Percentiles rank a stretch among this genome's conserved stretches.
Evolutionary conservation across 495 filamentous ascomycete species (phyloP).

Genomic region (Xylaria scruposa): DNA sequence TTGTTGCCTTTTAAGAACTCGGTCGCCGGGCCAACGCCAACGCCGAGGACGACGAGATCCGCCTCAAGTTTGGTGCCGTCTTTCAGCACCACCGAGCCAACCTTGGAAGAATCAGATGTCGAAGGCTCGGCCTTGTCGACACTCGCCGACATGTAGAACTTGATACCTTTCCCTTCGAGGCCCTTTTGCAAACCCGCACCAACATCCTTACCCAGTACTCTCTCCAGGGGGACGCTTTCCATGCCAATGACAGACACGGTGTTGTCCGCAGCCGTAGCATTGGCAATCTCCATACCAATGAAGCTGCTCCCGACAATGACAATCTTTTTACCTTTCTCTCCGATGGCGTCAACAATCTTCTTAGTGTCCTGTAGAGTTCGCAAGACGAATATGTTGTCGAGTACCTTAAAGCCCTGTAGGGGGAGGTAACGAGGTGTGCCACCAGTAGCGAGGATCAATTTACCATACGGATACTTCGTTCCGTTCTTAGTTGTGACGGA

Average conservation of each 20-base stretch:
- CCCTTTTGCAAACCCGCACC: constrained; percentile 78
- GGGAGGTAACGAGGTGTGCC: constrained; percentile 81
- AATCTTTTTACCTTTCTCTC: constrained; percentile 87
- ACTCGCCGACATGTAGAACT: constrained; percentile 79
- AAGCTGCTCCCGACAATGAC: constrained; percentile 91
- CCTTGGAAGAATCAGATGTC: constrained; percentile 63
- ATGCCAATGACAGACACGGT: constrained; percentile 90
- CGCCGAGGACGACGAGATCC: constrained; percentile 89
- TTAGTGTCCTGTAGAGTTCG: constrained; percentile 77
- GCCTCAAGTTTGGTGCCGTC: constrained; percentile 84
- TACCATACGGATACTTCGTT: constrained; percentile 75
- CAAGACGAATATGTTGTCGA: constrained; percentile 85
- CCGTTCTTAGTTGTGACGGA: constrained; percentile 75
- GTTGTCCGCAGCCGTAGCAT: constrained; percentile 74
- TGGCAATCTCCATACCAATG: constrained; percentile 95
- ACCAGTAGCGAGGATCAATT: constrained; percentile 88
- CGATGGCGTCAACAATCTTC: constrained; percentile 75
- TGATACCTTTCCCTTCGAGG: constrained; percentile 84
- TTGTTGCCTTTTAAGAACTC: constrained; percentile 79
- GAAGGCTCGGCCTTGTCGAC: constrained; percentile 84
- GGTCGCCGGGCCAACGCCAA: constrained; percentile 87
- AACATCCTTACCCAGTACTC: constrained; percentile 82
- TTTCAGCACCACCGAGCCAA: constrained; percentile 84
- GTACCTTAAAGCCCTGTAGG: constrained; percentile 81
- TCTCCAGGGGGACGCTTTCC: constrained; percentile 85